Conservation (phyloP, 1,284 basidiomycete species). For the Tetrapyrgos nigripes region DNA sequence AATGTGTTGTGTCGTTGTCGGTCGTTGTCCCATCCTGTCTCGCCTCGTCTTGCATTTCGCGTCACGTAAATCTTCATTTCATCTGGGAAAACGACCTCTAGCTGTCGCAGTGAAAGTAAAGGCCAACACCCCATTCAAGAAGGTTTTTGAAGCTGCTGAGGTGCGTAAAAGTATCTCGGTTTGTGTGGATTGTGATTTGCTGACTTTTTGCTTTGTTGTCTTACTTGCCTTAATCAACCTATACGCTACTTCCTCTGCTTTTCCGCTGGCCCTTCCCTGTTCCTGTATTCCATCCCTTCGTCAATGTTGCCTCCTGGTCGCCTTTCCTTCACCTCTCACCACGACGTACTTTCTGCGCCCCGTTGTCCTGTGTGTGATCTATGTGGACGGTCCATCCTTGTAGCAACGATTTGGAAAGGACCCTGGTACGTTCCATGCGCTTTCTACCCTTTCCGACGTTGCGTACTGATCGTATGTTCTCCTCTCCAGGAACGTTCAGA, state of each 20-base stretch:
- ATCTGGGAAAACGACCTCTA: constrained; percentile 53
- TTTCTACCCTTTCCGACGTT: background rate
- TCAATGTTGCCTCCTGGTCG: too few species aligned
- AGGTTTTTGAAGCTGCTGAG: constrained; percentile 71
- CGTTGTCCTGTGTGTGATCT: too few species aligned
- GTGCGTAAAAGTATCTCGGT: too few species aligned
- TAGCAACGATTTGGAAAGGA: constrained; percentile 68
- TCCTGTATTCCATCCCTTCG: background rate
- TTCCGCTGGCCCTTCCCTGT: constrained; percentile 6
- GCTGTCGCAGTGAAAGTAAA: constrained; percentile 61
- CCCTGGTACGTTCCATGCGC: constrained; percentile 45
- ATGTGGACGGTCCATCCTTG: too few species aligned
- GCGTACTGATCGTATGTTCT: background rate
- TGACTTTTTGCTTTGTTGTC: background rate
- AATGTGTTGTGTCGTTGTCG: too few species aligned
- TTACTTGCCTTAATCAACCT: background rate
- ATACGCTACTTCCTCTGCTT: background rate
- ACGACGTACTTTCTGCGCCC: too few species aligned
- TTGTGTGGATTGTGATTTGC: background rate
- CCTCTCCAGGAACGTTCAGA: constrained; percentile 55
- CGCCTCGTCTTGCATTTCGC: background rate
- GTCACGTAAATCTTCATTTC: background rate
- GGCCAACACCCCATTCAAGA: constrained; percentile 63
- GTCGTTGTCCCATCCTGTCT: background rate
- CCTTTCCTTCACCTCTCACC: too few species aligned